Base-by-base conservation (phyloP, 352 stramenopile species). In the Globisporangium heterothallicum region DNA sequence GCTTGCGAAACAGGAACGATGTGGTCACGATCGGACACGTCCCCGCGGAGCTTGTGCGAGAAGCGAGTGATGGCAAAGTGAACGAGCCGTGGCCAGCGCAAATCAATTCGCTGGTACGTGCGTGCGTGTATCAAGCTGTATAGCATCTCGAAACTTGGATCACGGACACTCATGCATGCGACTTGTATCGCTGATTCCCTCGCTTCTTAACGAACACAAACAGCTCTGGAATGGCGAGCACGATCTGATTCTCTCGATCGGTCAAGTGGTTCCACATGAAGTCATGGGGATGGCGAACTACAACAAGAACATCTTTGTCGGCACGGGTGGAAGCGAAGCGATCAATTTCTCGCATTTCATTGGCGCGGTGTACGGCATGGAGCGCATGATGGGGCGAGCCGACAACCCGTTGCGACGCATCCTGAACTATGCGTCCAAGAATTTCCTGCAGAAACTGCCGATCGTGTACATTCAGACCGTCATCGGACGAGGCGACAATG, bases 291-390 rank as follows among this genome's bases (percentile, higher is more conserved):
- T 99, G 95, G 94, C 96, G n/a, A 99, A 99, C 71, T 98, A 92
- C 74, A 98, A 98, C 81, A 99, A 99, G 72, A 99, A 99, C 64
- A 74, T 99, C 18, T 98, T 99, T 61, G 92, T 99, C 2, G 96
- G 94, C 52, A 94, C 94, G n/a, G 81, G 81, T 13, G 84, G 80
- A 16, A 92, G 94, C 32, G 93, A 98, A 22, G 90, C 92, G 0
- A 98, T 99, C 68, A 98, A 99, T 75, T 92, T 98, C 43, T 98
- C 89, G 24, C 96, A 99, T 63, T 99, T 99, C 55, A 98, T 99
- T 38, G 96, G 96, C 16, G 95, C 95, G 0, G 92, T 98, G 4
- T 98, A 98, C 66, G 96, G 96, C 29, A 98, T 99, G 95, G 96
- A 99, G 64, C 92, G 91, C 12, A 98, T 99, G 81, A 98, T 99